Base-by-base conservation (phyloP, 2,329 filamentous ascomycete species). In the Scedosporium boydii region DNA sequence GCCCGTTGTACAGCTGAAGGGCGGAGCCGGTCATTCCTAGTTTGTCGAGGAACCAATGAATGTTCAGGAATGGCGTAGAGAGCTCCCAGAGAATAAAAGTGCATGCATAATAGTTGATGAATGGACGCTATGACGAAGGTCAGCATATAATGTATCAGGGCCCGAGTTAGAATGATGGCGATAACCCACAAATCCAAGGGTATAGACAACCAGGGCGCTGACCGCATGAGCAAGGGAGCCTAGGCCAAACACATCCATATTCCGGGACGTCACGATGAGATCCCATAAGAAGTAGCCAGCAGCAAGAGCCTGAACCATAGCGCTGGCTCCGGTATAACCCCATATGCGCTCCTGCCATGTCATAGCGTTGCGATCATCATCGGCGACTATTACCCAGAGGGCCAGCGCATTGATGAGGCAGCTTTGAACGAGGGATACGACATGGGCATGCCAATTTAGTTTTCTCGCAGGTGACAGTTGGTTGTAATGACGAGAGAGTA, bases 1-100 rank as follows among this genome's bases (percentile, higher is more conserved):
- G 79, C 68, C 90, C 90, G 69, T 95, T 95, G 74, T 90, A 86
- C 29, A 93, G 81, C 76, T 95, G 91, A 26, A 85, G 74, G 61
- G 79, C 80, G 21, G 87, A 86, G 42, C 91, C 91, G 0, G 91
- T 95, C 80, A 91, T 86, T 69, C 85, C 82, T 64, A 93, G 78
- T 78, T 96, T 96, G 76, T 96, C 91, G 75, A 89, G 90, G 78
- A 95, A 95, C 91, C 91, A 96, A 78, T 96, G 91, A 71, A 93
- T 83, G 72, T 96, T 96, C 63, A 95, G 81, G 74, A 95, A 93
- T 6, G 90, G 90, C 4, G 88, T 89, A 27, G 89, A 93, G 46
- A 96, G 83, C 74, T 96, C 91, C 83, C 92, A 96, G 63, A 95
- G 86, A 69, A 96, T 90, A 74, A 96, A 96, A 64, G 85, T 85